phyloP scores from a whole-genome alignment of 169 alveolate species.

The Cryptosporidium ubiquitum region DNA sequence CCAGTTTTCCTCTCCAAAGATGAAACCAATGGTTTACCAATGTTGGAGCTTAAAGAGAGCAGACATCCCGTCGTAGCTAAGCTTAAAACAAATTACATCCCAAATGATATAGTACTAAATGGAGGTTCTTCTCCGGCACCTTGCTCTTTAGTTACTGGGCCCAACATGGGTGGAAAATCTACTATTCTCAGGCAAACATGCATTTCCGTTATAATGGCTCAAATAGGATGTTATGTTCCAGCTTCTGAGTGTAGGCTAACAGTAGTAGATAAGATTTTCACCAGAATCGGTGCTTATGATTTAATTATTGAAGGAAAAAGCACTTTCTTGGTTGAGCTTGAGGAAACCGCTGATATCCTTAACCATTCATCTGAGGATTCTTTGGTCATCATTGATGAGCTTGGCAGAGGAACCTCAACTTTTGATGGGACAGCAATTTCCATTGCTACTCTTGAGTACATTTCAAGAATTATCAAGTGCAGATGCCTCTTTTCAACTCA shows the following conservation, averaged over 20 bases:
- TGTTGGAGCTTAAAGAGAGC: constrained; percentile 61
- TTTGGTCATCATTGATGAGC: constrained; percentile 96
- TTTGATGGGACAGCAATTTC: constrained; percentile 99
- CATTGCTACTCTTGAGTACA: constrained; percentile 90
- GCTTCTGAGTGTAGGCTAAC: constrained; percentile 88
- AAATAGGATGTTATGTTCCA: constrained; percentile 98
- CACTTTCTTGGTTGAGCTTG: constrained; percentile 98
- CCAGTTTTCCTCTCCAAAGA: constrained; percentile 38
- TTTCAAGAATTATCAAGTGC: constrained; percentile 83
- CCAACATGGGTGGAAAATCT: constrained; percentile 99
- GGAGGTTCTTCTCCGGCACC: constrained; percentile 70
- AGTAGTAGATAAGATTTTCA: constrained; percentile 96
- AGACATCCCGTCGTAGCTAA: constrained; percentile 84
- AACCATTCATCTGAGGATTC: constrained; percentile 88
- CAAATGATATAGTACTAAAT: constrained; percentile 83
- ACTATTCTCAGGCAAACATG: constrained; percentile 97
- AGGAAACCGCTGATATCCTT: constrained; percentile 92
- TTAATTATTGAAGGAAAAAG: constrained; percentile 96
- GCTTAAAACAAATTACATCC: constrained; percentile 81
- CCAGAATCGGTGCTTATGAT: constrained; percentile 99
- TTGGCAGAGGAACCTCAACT: constrained; percentile 99
- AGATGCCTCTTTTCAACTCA: constrained; percentile 96
- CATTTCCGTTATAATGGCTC: constrained; percentile 95
- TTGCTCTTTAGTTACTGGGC: constrained; percentile 96
- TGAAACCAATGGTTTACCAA: not conserved